Evolutionary conservation across 202 grass and related monocot species (phyloP).

Genomic region (Panicum virgatum): DNA sequence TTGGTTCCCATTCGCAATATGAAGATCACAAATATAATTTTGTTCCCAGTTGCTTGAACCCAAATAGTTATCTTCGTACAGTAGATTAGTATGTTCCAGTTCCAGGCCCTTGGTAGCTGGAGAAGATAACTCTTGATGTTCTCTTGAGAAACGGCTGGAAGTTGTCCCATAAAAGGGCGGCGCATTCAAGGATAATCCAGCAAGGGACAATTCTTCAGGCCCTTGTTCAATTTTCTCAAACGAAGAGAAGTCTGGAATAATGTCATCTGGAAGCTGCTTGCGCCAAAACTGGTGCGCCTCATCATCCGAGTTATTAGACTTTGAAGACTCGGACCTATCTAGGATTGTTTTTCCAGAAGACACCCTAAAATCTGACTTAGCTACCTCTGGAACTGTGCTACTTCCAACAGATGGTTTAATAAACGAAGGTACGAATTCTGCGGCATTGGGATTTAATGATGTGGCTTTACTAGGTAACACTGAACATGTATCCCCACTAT

Average conservation of each 20-base stretch:
- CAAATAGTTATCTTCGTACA: constrained; percentile 61
- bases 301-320: constrained; percentile 93
- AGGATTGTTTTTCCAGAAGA: constrained; percentile 66
- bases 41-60: constrained; percentile 73
- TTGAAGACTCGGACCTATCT: constrained; percentile 78
- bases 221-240: constrained; percentile 70
- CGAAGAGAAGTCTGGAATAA: constrained; percentile 82
- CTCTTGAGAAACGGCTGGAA: constrained; percentile 48
- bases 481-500: constrained; percentile 49
- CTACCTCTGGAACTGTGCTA: constrained; percentile 46
- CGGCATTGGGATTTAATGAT: constrained; percentile 93
- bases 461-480: constrained; percentile 64
- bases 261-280: constrained; percentile 93
- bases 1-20: constrained; percentile 49
- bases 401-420: constrained; percentile 56
- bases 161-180: constrained; percentile 59
- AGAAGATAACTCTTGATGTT: constrained; percentile 47
- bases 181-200: constrained; percentile 77
- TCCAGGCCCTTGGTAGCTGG: constrained; percentile 46
- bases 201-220: constrained; percentile 67
- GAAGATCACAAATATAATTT: constrained; percentile 41
- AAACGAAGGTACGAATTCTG: constrained; percentile 88
- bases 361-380: constrained; percentile 52
- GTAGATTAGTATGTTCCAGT: constrained; percentile 39
- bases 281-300: constrained; percentile 86